Evolutionary conservation across 257 asterid genomes (phyloP), one percentile per base, ranked within the genome.

Genomic region (Vinca minor): DNA sequence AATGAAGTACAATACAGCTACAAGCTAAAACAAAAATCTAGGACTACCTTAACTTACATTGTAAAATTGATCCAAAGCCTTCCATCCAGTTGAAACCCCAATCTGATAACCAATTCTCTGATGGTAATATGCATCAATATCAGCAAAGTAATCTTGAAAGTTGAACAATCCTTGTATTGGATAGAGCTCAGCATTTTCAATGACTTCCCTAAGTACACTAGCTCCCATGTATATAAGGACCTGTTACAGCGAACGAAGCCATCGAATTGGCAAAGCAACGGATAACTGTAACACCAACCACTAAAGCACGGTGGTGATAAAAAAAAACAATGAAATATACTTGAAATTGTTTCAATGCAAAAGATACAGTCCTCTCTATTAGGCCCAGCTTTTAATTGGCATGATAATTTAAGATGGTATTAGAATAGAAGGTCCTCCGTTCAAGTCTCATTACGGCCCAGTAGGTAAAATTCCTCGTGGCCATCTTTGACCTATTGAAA

Each of bases 81-180:
- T 89, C 99, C 99, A 93, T 74, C 99, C 99, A 76, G 99, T 93
- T 57, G 99, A 73, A 74, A 82, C 95, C 56, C 99, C 99, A 66
- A 85, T 89, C 76, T 87, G 91, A 63, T 70, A 81, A 71, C 95
- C 94, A 73, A 82, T 84, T 12, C 91, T 76, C 63, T 87, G 95
- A 64, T 93, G 77, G 79, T 89, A 93, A 76, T 93, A 93, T 47
- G 82, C 87, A 76, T 89, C 78, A 67, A 93, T 87, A 79, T 93
- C 99, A 31, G 46, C 60, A 71, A 76, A 81, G 68, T 75, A 93
- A 73, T 93, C 85, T 75, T 67, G 68, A 72, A 93, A 93, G 74
- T 83, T 83, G 82, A 93, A 89, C 72, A 93, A 65, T 35, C 99
- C 98, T 74, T 70, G 80, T 66, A 93, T 89, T 0, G 97, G 97